Evolutionary conservation across 495 filamentous ascomycete species (phyloP).

Genomic region (Lichina pygmaea): DNA sequence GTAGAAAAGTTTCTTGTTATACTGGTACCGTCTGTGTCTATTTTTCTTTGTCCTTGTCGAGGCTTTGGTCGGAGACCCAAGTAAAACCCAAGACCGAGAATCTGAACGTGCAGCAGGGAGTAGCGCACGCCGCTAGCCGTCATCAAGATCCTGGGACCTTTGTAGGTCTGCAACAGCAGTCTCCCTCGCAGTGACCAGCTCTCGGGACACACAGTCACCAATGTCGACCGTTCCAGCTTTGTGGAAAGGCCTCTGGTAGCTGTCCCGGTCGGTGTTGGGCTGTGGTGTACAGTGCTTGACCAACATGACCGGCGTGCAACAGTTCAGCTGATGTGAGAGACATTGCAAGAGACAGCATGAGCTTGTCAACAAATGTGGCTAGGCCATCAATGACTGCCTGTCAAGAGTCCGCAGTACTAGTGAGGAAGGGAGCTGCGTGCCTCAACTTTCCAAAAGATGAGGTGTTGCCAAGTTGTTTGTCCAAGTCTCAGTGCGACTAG

Average conservation of each 20-base stretch:
- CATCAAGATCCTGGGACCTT: conserved; percentile 85
- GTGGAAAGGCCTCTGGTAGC: conserved; percentile 88
- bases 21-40: background rate
- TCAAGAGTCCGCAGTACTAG: conserved; percentile 61
- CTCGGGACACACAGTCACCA: conserved; percentile 71
- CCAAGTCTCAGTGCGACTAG: too few species aligned
- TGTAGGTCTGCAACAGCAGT: conserved; percentile 90
- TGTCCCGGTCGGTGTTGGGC: conserved; percentile 80
- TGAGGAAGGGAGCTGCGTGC: conserved; percentile 77
- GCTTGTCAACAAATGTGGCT: conserved; percentile 49
- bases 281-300: conserved; percentile 86
- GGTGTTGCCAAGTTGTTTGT: conserved; percentile 14
- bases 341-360: conserved; percentile 60
- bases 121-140: conserved; percentile 89
- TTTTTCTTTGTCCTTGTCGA: background rate
- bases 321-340: conserved; percentile 69
- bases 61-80: background rate
- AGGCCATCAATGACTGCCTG: conserved; percentile 49
- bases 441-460: conserved; percentile 96
- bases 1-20: conserved; percentile 55
- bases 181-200: conserved; percentile 80
- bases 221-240: conserved; percentile 86
- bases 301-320: conserved; percentile 74
- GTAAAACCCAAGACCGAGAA: background rate
- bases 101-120: background rate